Evolutionary conservation across 495 filamentous ascomycete genomes (phyloP).

Genomic region (Aspergillus homomorphus): DNA sequence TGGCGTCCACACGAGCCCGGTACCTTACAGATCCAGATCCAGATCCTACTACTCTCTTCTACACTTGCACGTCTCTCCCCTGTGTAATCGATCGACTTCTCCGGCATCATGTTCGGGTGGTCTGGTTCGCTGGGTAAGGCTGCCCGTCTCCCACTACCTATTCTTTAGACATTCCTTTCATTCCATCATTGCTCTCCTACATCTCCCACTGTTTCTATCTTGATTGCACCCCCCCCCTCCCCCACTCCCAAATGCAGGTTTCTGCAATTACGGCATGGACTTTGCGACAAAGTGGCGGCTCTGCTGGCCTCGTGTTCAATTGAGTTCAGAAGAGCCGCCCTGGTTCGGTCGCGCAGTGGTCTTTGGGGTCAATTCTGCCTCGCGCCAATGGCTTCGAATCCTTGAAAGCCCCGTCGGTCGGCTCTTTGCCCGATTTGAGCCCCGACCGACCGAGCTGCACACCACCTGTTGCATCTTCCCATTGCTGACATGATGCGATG

Average conservation of each 20-base stretch:
- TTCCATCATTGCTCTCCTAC: neutral
- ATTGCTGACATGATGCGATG: neutral
- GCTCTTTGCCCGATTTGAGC: neutral
- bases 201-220: neutral
- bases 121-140: slow-evolving; percentile 34
- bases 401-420: neutral
- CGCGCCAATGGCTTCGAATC: neutral
- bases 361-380: neutral
- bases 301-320: neutral
- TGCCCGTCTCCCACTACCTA: neutral
- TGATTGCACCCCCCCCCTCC: neutral
- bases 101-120: slow-evolving; percentile 40
- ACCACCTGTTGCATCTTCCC: neutral
- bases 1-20: neutral
- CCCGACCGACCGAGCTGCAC: neutral
- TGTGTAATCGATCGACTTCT: slow-evolving; percentile 7
- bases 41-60: slow-evolving; percentile 2
- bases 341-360: neutral
- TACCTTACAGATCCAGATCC: slow-evolving; percentile 4
- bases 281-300: neutral
- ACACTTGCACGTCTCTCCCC: slow-evolving; percentile 5
- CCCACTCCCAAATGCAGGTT: neutral
- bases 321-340: neutral
- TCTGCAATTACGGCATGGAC: neutral
- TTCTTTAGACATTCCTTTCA: neutral